Evolutionary conservation across 2,329 filamentous ascomycete genomes (phyloP), one percentile per base, ranked within the genome.

Genomic region (Helminthosporium solani): DNA sequence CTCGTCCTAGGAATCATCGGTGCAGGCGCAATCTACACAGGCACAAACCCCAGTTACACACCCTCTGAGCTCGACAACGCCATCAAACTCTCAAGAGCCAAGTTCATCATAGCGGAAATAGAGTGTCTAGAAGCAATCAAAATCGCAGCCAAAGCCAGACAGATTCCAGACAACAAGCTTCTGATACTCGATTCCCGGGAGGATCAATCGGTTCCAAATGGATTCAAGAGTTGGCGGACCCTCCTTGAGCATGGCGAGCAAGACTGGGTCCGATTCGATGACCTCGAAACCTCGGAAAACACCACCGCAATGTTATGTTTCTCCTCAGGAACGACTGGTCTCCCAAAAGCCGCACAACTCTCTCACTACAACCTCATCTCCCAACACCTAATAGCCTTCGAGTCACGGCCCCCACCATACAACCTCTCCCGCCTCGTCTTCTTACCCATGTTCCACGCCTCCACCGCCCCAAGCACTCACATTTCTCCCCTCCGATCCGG

Each of bases 191-290:
- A 27, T 12, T 7, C 25, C 25, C 25, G 12, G 12, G 7, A 7
- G 7, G 12, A 27, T 12, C 3, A 73, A 71, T 20, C 58, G 81
- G 7, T 71, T 78, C 54, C 49, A 1, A 57, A 78, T 5, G 53
- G 48, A 9, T 46, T 52, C 41, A 38, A 41, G 33, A 47, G 50
- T 9, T 61, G 54, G 54, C 47, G 33, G 3, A 27, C 34, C 11
- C 43, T 61, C 9, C 47, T 56, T 8, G 23, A 41, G 8, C 47
- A 54, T 31, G 57, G 57, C 12, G 43, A 50, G 40, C n/a, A 20
- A 11, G 56, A 58, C 31, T 61, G 57, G 57, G 27, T 11, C 16
- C 39, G 39, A 18, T 47, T 47, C 34, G 28, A 27, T 11, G 27
- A 38, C 20, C 15, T 28, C 16, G 14, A 20, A 5, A 31, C 28